phyloP scores from a whole-genome alignment of 2,329 filamentous ascomycete genomes.

The Microcyclospora tardicrescens region DNA sequence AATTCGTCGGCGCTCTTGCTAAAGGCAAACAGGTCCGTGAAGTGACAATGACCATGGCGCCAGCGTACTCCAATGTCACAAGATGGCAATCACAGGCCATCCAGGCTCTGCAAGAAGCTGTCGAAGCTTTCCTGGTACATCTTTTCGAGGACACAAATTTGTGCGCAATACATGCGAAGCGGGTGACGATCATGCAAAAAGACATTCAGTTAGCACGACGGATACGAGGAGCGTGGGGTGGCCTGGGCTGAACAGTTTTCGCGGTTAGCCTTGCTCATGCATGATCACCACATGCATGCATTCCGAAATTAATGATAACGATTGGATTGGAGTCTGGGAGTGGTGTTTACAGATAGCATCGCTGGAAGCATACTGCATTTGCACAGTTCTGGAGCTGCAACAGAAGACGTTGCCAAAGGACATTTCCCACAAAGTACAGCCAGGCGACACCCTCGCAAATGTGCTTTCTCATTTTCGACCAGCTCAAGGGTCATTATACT shows the following conservation, averaged over 20 bases:
- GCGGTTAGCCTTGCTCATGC: too few relatives aligned
- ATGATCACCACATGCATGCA: too few relatives aligned
- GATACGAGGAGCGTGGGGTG: conserved; percentile 62
- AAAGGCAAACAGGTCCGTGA: conserved; percentile 54
- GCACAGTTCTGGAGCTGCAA: too few relatives aligned
- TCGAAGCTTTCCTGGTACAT: conserved; percentile 96
- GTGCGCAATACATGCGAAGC: conserved; percentile 98
- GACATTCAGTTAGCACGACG: conserved; percentile 94
- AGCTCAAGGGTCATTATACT: too few relatives aligned
- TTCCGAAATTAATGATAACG: too few relatives aligned
- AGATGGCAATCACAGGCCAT: conserved; percentile 98
- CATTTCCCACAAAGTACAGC: too few relatives aligned
- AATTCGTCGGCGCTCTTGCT: not conserved
- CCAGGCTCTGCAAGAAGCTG: conserved; percentile 92
- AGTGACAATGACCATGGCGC: conserved; percentile 93
- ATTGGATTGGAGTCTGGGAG: too few relatives aligned
- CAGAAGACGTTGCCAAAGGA: too few relatives aligned
- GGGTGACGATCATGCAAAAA: conserved; percentile 96
- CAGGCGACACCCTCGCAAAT: too few relatives aligned
- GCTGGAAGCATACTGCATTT: too few relatives aligned
- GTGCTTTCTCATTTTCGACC: too few relatives aligned
- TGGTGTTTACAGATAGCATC: too few relatives aligned
- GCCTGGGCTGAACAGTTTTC: conserved; percentile 14
- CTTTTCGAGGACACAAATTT: conserved; percentile 98
- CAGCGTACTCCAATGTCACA: conserved; percentile 47